phyloP scores from a whole-genome alignment of 352 stramenopile genomes.

The Aphanomyces euteiches region DNA sequence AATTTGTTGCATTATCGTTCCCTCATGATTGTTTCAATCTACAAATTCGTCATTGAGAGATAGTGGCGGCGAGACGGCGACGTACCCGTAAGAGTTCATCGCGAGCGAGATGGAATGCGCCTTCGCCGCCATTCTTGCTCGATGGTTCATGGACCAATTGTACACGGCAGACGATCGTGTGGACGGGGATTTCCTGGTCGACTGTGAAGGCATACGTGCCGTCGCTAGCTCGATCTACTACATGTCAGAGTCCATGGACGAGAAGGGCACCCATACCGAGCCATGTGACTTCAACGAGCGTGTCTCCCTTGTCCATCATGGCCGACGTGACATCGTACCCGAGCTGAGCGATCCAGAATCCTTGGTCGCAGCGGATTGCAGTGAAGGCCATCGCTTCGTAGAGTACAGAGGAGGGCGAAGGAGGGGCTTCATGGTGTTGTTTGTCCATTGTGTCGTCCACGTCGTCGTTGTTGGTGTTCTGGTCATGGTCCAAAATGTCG shows the following conservation, averaged over 20 bases:
- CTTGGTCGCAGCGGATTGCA: constrained; percentile 5
- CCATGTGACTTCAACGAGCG: constrained; percentile 25
- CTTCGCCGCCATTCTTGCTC: no score
- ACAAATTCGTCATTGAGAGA: no score
- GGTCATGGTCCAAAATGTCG: constrained; percentile 5
- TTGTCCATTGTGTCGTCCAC: no score
- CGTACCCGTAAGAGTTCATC: no score
- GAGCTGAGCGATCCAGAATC: constrained; percentile 25
- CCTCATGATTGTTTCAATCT: no score
- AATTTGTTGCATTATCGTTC: no score
- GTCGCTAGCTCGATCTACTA: background rate
- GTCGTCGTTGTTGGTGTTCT: background rate
- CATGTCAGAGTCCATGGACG: no score
- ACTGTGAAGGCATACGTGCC: constrained; percentile 2
- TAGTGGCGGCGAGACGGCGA: no score
- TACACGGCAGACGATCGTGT: constrained; percentile 7
- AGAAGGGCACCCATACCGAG: constrained; percentile 1
- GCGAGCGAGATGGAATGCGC: no score
- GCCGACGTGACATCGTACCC: constrained; percentile 22
- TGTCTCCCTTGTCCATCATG: constrained; percentile 11
- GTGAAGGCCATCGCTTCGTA: constrained; percentile 21
- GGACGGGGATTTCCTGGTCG: constrained; percentile 15
- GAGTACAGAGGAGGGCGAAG: background rate
- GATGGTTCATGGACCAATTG: no score
- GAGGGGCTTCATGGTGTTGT: no score